A percentile compares a stretch with the other conserved stretches of the same genome.
Conservation (phyloP, 1,284 basidiomycete genomes). For the Fomitopsis pinicola region DNA sequence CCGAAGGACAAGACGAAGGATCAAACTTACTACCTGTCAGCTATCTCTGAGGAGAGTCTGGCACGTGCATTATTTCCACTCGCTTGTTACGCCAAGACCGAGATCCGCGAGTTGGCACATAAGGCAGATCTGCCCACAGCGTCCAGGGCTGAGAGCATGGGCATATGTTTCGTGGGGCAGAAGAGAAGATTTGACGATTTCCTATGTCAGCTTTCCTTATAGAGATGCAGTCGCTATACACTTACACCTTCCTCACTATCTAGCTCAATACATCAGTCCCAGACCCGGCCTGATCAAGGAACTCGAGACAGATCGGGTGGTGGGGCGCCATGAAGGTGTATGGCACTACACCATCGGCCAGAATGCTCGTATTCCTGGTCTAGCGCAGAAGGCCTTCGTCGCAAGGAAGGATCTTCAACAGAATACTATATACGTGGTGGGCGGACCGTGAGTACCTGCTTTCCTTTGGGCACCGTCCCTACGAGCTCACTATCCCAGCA, state of each 20-base stretch:
- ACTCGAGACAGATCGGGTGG: slow-evolving; percentile 43
- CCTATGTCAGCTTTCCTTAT: slow-evolving; percentile 46
- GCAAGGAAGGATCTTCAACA: slow-evolving; percentile 60
- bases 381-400: slow-evolving; percentile 69
- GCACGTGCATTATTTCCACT: slow-evolving; percentile 78
- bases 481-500: slow-evolving; percentile 20
- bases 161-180: slow-evolving; percentile 95
- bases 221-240: slow-evolving; percentile 6
- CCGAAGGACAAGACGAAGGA: slow-evolving; percentile 76
- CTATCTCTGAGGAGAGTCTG: slow-evolving; percentile 65
- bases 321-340: slow-evolving; percentile 73
- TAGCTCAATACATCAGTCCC: slow-evolving; percentile 77
- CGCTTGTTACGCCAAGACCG: slow-evolving; percentile 57
- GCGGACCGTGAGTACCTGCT: slow-evolving; percentile 53
- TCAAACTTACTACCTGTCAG: slow-evolving; percentile 92
- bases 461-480: background rate
- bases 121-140: slow-evolving; percentile 73
- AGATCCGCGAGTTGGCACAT: slow-evolving; percentile 78
- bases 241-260: background rate
- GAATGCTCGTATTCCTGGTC: slow-evolving; percentile 63
- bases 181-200: slow-evolving; percentile 72
- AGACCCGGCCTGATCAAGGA: slow-evolving; percentile 68
- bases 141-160: slow-evolving; percentile 85
- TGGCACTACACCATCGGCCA: slow-evolving; percentile 92
- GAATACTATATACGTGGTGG: slow-evolving; percentile 75